phyloP scores from a whole-genome alignment of 176 grass and related monocot species.

The Coix lacrymajobi region DNA sequence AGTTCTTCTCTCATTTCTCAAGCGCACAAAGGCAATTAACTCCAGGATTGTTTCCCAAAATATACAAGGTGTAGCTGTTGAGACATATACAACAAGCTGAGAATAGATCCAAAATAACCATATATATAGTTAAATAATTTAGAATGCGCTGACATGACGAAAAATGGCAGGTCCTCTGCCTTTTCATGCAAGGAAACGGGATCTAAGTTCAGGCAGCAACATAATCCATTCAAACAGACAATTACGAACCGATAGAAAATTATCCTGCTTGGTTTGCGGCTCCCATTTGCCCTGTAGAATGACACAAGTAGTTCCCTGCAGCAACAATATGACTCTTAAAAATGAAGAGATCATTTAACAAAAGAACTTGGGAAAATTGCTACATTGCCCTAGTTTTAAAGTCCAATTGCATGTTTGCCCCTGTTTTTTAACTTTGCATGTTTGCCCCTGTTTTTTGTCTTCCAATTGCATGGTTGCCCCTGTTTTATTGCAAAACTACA shows the following conservation, averaged over 20 bases:
- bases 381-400: too few species aligned
- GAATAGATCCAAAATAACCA: too few species aligned
- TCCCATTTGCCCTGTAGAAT: slow-evolving; percentile 41
- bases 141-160: not conserved
- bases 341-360: not conserved
- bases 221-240: not conserved
- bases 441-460: too few species aligned
- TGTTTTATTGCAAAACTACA: too few species aligned
- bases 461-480: too few species aligned
- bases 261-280: slow-evolving; percentile 45
- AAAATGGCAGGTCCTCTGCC: not conserved
- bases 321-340: not conserved
- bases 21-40: not conserved
- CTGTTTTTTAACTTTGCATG: too few species aligned
- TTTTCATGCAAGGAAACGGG: not conserved
- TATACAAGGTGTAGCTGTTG: not conserved
- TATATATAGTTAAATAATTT: too few species aligned
- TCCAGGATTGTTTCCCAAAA: not conserved
- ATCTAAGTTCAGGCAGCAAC: not conserved
- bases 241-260: slow-evolving; percentile 72
- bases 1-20: not conserved
- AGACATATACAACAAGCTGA: too few species aligned
- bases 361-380: too few species aligned
- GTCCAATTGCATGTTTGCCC: too few species aligned
- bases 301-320: slow-evolving; percentile 67